Conservation (phyloP, 257 asterid genomes). For the Solanum dulcamara region DNA sequence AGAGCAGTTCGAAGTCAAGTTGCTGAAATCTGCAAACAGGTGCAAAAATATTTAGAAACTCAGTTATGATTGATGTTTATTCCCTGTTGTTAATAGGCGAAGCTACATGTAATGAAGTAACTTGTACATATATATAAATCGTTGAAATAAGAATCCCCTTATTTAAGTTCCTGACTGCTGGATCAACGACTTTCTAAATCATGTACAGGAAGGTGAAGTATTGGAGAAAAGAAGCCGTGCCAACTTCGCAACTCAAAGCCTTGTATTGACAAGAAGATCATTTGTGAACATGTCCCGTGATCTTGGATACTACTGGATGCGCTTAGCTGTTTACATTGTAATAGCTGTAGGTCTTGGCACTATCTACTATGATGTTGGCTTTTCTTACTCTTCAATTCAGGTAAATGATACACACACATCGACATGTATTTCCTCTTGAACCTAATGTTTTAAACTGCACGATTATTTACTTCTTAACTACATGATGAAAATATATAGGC, state of each 20-base stretch:
- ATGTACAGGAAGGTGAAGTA: conserved; percentile 15
- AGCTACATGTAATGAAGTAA: not conserved
- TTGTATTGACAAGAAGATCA: conserved; percentile 40
- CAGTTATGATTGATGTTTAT: not conserved
- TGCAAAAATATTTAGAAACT: not conserved
- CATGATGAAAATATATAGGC: conserved; percentile 45
- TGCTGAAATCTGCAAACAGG: conserved; percentile 18
- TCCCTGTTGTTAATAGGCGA: not conserved
- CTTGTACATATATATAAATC: not conserved
- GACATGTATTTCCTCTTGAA: not conserved
- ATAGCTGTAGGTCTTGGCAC: conserved; percentile 43
- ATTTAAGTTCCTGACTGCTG: not conserved
- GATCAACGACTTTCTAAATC: not conserved
- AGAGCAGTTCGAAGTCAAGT: conserved; percentile 11
- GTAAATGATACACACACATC: not conserved
- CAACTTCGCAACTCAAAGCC: conserved; percentile 22
- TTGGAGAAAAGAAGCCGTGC: conserved; percentile 20
- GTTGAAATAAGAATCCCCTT: not conserved
- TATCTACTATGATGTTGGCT: conserved; percentile 31
- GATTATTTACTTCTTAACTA: not conserved
- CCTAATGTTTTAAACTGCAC: not conserved
- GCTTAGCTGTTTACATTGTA: conserved; percentile 36
- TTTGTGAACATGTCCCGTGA: conserved; percentile 51
- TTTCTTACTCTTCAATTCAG: conserved; percentile 5
- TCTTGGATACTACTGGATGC: conserved; percentile 56